A percentile compares a stretch with the other conserved stretches of the same genome.
Evolutionary conservation across 441 rosid species (phyloP).

Genomic region (Erodium moschatum): DNA sequence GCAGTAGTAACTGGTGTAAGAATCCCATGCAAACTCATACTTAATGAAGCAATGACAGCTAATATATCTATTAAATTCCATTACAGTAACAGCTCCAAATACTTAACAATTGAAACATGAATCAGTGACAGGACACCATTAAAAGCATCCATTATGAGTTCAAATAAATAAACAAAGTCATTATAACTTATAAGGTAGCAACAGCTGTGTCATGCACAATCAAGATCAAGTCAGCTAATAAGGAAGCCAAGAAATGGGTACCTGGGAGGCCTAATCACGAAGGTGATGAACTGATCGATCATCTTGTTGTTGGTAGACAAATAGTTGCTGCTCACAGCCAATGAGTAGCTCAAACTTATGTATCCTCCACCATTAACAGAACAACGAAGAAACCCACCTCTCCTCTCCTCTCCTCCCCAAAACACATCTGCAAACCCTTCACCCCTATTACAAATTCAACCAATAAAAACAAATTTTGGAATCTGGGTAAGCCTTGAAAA

Average conservation of each 20-base stretch:
- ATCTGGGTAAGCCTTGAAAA: slow-evolving; percentile 3
- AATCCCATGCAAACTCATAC: not conserved
- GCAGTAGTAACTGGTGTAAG: not conserved
- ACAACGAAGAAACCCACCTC: too few relatives aligned
- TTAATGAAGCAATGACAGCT: not conserved
- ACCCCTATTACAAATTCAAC: not conserved
- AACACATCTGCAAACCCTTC: too few relatives aligned
- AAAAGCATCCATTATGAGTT: not conserved
- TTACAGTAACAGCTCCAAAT: too few relatives aligned
- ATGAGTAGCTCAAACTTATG: slow-evolving; percentile 20
- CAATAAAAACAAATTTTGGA: not conserved
- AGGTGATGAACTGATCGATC: slow-evolving; percentile 93
- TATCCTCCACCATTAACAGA: not conserved
- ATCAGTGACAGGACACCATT: not conserved
- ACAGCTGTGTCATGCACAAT: not conserved
- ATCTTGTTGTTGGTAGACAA: slow-evolving; percentile 21
- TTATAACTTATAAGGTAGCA: too few relatives aligned
- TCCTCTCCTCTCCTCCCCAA: too few relatives aligned
- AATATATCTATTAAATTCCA: too few relatives aligned
- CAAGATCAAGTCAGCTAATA: not conserved
- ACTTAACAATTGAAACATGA: not conserved
- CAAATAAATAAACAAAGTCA: too few relatives aligned
- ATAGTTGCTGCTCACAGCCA: slow-evolving; percentile 16
- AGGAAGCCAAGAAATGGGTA: slow-evolving; percentile 21
- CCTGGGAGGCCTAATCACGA: slow-evolving; percentile 95